A percentile compares a stretch with the other conserved stretches of the same genome.
Evolutionary conservation across 2,329 filamentous ascomycete species (phyloP).

Genomic region (Tolypocladium inflatum): DNA sequence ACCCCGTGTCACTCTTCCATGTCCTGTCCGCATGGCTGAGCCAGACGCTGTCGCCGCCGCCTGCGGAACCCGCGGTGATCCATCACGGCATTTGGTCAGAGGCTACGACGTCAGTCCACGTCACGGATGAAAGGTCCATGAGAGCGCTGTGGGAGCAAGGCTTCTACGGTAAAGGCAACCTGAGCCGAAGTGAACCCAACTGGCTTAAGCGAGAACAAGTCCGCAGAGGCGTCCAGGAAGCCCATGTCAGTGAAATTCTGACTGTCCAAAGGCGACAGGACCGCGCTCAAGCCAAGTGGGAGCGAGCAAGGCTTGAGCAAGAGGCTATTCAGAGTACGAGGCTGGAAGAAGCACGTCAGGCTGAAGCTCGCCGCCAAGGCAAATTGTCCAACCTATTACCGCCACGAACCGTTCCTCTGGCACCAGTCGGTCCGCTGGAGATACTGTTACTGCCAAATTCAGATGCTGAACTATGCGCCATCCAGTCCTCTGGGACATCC

Average conservation of each 20-base stretch:
- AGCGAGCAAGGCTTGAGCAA: conserved; percentile 79
- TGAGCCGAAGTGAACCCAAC: conserved; percentile 89
- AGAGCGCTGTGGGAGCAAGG: conserved; percentile 89
- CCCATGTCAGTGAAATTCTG: conserved; percentile 69
- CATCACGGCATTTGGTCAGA: conserved; percentile 74
- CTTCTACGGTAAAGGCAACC: conserved; percentile 89
- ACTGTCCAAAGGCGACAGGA: conserved; percentile 72
- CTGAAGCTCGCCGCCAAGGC: conserved; percentile 11
- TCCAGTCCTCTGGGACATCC: neutral
- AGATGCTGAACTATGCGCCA: conserved; percentile 18
- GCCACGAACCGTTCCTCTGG: conserved; percentile 1
- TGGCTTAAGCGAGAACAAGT: conserved; percentile 82
- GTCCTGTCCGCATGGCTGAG: conserved; percentile 68
- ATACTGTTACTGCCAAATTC: conserved; percentile 50
- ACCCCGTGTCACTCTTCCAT: conserved; percentile 79
- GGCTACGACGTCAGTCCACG: conserved; percentile 72
- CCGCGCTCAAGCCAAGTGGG: conserved; percentile 77
- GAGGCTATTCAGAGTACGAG: conserved; percentile 69
- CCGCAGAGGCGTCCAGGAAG: conserved; percentile 52
- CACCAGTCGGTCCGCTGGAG: conserved; percentile 34
- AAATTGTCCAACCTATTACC: neutral
- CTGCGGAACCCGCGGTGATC: conserved; percentile 51
- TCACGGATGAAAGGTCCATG: conserved; percentile 67
- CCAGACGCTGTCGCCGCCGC: conserved; percentile 59
- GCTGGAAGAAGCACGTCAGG: conserved; percentile 31